Percentiles rank a stretch among this genome's conserved stretches.
Evolutionary conservation across 805 yeast species (phyloP).

Genomic region (Ogataea trehaloabstinens): DNA sequence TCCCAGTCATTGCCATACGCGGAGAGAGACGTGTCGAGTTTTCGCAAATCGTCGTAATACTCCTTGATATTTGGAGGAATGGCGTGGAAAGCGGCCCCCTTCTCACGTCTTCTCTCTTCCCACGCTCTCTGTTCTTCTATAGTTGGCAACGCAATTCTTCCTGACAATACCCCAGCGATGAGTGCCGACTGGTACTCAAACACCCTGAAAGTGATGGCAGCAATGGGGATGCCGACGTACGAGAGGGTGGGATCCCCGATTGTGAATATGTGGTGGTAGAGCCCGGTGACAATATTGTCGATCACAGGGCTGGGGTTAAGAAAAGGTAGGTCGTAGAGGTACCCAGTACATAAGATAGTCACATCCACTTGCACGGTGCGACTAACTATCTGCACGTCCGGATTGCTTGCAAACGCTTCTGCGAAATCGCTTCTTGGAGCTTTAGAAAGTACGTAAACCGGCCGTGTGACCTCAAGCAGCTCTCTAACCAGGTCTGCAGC

Average conservation of each 20-base stretch:
- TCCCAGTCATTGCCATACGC: not conserved
- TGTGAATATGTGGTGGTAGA: slow-evolving; percentile 3
- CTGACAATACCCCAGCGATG: slow-evolving; percentile 50
- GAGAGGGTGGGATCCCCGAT: slow-evolving; percentile 28
- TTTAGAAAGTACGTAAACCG: not conserved
- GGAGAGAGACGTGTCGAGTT: not conserved
- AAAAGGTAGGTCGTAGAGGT: slow-evolving; percentile 40
- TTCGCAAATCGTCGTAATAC: slow-evolving; percentile 1
- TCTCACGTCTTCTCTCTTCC: not conserved
- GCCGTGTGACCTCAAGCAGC: not conserved
- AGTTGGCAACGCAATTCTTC: slow-evolving; percentile 36
- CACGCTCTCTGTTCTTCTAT: slow-evolving; percentile 5
- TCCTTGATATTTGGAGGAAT: slow-evolving; percentile 1
- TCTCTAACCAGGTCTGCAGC: slow-evolving; percentile 39
- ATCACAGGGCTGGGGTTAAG: not conserved
- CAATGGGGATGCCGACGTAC: slow-evolving; percentile 34
- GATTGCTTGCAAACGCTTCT: not conserved
- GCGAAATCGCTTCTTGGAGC: not conserved
- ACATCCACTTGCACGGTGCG: not conserved
- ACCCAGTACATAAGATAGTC: slow-evolving; percentile 43
- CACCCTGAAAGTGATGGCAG: slow-evolving; percentile 42
- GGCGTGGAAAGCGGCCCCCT: slow-evolving; percentile 1
- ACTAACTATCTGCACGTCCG: not conserved
- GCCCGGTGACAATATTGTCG: not conserved
- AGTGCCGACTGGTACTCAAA: slow-evolving; percentile 49